Evolutionary conservation across 805 yeast genomes (phyloP).

Genomic region (Pichia sporocuriosa): DNA sequence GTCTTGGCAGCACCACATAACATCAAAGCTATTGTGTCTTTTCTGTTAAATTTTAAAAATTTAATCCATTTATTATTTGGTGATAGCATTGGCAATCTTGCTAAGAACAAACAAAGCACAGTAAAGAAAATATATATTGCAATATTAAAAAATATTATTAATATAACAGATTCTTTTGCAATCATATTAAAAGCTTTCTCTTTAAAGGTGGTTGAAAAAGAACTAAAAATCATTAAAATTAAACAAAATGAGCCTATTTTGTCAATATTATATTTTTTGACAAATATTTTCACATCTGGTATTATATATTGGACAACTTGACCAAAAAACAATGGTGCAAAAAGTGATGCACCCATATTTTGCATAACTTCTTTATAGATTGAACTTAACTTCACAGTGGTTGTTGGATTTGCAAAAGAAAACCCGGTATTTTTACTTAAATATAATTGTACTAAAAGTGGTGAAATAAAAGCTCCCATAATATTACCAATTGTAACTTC

Average conservation of each 20-base stretch:
- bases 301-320: conserved; percentile 67
- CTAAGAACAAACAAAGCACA: conserved; percentile 45
- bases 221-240: conserved; percentile 46
- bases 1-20: conserved; percentile 90
- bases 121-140: conserved; percentile 77
- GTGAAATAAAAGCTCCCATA: conserved; percentile 80
- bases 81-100: conserved; percentile 56
- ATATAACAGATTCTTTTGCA: conserved; percentile 51
- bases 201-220: conserved; percentile 80
- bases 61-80: conserved; percentile 37
- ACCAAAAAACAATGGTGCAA: conserved; percentile 82
- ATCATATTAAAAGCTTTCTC: conserved; percentile 60
- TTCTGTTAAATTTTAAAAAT: conserved; percentile 63
- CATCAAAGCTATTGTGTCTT: conserved; percentile 72
- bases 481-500: conserved; percentile 82
- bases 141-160: conserved; percentile 73
- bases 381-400: conserved; percentile 42
- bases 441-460: conserved; percentile 74
- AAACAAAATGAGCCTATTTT: conserved; percentile 78
- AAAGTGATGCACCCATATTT: conserved; percentile 71
- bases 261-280: conserved; percentile 48
- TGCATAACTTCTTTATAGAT: conserved; percentile 75
- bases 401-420: conserved; percentile 73
- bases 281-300: conserved; percentile 57
- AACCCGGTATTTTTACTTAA: conserved; percentile 49